Percentiles rank a stretch among this genome's conserved stretches.
Conservation (phyloP, 306 rosid genomes). For the Comarum palustre region DNA sequence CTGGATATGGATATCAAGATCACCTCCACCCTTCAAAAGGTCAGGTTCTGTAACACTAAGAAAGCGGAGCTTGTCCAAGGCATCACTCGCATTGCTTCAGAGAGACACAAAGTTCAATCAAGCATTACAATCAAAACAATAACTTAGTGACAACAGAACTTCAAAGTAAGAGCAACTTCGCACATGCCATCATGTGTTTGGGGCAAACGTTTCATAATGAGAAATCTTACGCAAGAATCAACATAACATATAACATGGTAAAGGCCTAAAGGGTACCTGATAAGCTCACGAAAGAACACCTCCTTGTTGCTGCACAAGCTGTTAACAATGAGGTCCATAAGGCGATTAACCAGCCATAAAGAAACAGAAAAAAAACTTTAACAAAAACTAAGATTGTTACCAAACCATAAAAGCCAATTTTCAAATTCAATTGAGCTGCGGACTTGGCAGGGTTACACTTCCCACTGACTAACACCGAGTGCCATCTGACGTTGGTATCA, state of each 20-base stretch:
- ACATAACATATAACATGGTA: background rate
- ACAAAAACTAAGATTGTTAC: conserved; percentile 1
- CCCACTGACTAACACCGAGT: conserved; percentile 47
- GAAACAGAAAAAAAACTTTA: background rate
- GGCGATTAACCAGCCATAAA: conserved; percentile 77
- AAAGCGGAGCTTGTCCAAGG: conserved; percentile 92
- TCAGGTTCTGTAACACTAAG: conserved; percentile 79
- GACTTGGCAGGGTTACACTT: conserved; percentile 29
- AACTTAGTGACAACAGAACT: background rate
- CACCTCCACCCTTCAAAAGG: conserved; percentile 66
- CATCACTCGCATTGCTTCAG: conserved; percentile 95
- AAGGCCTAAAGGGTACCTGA: conserved; percentile 61
- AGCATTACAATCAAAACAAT: background rate
- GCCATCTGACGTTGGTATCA: conserved; percentile 45
- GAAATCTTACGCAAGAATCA: background rate
- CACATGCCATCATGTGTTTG: background rate
- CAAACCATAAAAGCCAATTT: conserved; percentile 26
- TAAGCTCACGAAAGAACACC: conserved; percentile 92
- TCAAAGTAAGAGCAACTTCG: background rate
- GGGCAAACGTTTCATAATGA: background rate
- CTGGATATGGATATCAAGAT: conserved; percentile 77
- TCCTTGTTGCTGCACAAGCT: conserved; percentile 97
- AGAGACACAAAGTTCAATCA: background rate
- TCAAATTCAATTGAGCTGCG: conserved; percentile 25
- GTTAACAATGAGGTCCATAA: conserved; percentile 97